Evolutionary conservation across 1,284 basidiomycete species (phyloP).

Genomic region (Cryptococcus wingfieldii): DNA sequence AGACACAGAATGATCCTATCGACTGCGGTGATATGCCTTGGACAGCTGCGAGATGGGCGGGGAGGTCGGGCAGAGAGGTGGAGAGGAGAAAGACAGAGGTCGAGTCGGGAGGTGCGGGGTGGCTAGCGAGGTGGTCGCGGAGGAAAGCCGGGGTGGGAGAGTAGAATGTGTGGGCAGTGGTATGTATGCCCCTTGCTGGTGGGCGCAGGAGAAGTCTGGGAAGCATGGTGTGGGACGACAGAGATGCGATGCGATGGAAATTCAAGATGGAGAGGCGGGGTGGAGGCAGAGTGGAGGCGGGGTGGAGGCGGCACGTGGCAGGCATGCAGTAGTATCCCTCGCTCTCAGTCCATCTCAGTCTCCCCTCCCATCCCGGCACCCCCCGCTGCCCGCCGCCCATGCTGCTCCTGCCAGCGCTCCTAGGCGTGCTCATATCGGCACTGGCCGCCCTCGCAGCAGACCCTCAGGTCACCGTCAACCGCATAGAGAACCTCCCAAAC

Average conservation of each 20-base stretch:
- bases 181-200: constrained; percentile 3
- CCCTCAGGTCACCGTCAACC: constrained; percentile 49
- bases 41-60: constrained; percentile 18
- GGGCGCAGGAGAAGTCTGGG: neutral
- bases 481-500: constrained; percentile 67
- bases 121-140: constrained; percentile 7
- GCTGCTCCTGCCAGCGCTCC: constrained; percentile 1
- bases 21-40: constrained; percentile 14
- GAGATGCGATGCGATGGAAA: too few species aligned
- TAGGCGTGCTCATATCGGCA: constrained; percentile 10
- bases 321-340: too few species aligned
- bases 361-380: too few species aligned
- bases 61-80: constrained; percentile 26
- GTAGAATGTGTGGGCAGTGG: constrained; percentile 26
- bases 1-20: constrained; percentile 32
- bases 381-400: too few species aligned
- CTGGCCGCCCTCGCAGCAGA: constrained; percentile 24
- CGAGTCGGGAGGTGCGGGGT: constrained; percentile 7
- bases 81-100: constrained; percentile 32
- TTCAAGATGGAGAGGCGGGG: too few species aligned
- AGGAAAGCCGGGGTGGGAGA: constrained; percentile 23
- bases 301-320: too few species aligned
- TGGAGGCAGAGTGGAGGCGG: too few species aligned
- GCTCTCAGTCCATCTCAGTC: too few species aligned
- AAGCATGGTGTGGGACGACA: neutral